Evolutionary conservation across 139 green algal species (phyloP).

Genomic region (Pycnococcus provasolii): DNA sequence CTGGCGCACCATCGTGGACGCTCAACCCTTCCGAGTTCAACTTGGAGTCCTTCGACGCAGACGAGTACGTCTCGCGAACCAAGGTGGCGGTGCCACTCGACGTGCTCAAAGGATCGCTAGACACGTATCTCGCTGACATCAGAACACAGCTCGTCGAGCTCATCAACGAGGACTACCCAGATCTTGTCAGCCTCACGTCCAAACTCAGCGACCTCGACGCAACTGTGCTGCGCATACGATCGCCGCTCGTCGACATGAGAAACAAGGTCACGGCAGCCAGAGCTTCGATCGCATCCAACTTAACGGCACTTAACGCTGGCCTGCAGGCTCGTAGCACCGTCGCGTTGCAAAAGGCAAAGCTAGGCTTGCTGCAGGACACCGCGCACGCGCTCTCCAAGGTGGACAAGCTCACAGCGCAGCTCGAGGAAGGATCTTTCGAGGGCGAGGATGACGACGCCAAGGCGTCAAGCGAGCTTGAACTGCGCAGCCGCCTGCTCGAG

Average conservation of each 20-base stretch:
- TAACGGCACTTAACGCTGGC: slow-evolving; percentile 52
- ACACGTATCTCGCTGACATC: slow-evolving; percentile 52
- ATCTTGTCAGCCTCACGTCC: slow-evolving; percentile 79
- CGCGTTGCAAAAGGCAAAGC: slow-evolving; percentile 48
- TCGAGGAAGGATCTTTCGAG: slow-evolving; percentile 5
- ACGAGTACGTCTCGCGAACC: slow-evolving; percentile 66
- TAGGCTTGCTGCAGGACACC: slow-evolving; percentile 79
- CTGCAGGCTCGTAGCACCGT: slow-evolving; percentile 56
- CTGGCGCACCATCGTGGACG: too few relatives aligned
- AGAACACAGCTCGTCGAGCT: slow-evolving; percentile 74
- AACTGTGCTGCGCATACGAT: slow-evolving; percentile 67
- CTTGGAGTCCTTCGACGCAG: slow-evolving; percentile 50
- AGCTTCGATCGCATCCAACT: slow-evolving; percentile 38
- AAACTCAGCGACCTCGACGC: slow-evolving; percentile 74
- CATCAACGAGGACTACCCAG: slow-evolving; percentile 89
- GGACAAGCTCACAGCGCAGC: slow-evolving; percentile 1
- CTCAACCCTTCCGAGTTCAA: slow-evolving; percentile 63
- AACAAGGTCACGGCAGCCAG: slow-evolving; percentile 32
- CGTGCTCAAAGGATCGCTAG: slow-evolving; percentile 60
- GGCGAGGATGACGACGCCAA: neutral
- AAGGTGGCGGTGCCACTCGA: slow-evolving; percentile 70
- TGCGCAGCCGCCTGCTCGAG: slow-evolving; percentile 59
- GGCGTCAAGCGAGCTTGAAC: slow-evolving; percentile 25
- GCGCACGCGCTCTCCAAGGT: slow-evolving; percentile 72
- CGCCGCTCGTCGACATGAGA: slow-evolving; percentile 51